Base-by-base conservation (phyloP, 345 rosid species). In the Hibiscus tridactylites region DNA sequence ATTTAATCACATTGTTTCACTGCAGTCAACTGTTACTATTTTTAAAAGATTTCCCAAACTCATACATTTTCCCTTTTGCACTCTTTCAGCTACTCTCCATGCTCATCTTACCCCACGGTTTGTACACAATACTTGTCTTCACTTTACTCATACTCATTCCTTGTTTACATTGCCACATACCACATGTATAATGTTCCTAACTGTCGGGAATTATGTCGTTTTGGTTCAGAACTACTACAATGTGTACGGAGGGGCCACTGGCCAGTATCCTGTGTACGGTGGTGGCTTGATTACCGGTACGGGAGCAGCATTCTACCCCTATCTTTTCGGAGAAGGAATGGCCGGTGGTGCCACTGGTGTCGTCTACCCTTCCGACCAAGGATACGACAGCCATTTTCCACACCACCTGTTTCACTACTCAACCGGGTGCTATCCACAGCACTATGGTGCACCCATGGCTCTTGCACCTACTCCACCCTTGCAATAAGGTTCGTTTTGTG, bases 51-150 rank as follows among this genome's bases (percentile, higher is more conserved):
- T 65, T 10, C 4, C 1, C 19, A 12, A 44, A 65, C 54, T 73
- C 42, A 70, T 17, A 5, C 35, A 31, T 31, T 46, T 62, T 24
- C 21, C n/a, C n/a, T 17, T 73, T 1, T 31, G 74, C 15, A 31
- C 70, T 52, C 21, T 78, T 85, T 74, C 89, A 94, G 98, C 90
- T 94, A 87, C 88, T 87, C 98, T 12, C 91, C 90, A 71, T 94
- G 91, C 86, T 79, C 85, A 50, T 21, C 44, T 44, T 94, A 91
- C 78, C 96, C 97, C 21, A 72, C 97, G 95, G 98, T 94, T 75
- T 78, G 90, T 79, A 78, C 74, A 62, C 50, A 5, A 37, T 6
- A 5, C 37, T 33, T 33, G 37, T 37, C 42, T 37, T 5, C 2
- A 31, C 5, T 31, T 31, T 31, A 31, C 35, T 31, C 35, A 37